Percentiles rank a stretch among this genome's conserved stretches.
Conservation (phyloP, 192 early-diverging fungal species). For the Mortierella claussenii region DNA sequence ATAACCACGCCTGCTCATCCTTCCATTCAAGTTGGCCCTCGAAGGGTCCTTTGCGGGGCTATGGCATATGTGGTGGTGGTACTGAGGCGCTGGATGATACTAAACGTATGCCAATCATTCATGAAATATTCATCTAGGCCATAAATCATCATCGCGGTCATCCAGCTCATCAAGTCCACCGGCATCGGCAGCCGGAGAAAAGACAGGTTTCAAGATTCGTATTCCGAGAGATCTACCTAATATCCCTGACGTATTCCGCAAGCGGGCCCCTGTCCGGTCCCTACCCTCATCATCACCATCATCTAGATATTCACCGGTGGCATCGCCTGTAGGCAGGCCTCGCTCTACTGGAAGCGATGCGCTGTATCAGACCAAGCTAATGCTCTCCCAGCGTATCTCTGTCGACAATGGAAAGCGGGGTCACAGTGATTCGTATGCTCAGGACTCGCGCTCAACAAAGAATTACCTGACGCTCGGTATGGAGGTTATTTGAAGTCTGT, state of each 20-base stretch:
- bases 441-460: neutral
- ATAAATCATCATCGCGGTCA: too few species aligned
- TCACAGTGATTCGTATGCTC: slow-evolving; percentile 15
- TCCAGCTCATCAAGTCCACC: too few species aligned
- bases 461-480: slow-evolving; percentile 29
- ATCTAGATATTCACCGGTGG: neutral
- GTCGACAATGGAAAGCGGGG: slow-evolving; percentile 21
- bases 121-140: too few species aligned
- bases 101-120: too few species aligned
- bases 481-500: neutral
- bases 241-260: slow-evolving; percentile 35
- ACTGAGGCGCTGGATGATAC: too few species aligned
- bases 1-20: too few species aligned
- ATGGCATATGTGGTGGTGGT: too few species aligned
- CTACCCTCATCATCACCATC: slow-evolving; percentile 9
- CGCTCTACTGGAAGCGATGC: slow-evolving; percentile 3
- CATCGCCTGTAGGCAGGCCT: neutral
- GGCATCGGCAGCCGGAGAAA: neutral
- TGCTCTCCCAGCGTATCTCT: neutral
- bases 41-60: too few species aligned
- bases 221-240: slow-evolving; percentile 38
- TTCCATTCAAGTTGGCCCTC: too few species aligned
- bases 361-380: slow-evolving; percentile 14
- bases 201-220: slow-evolving; percentile 37
- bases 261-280: slow-evolving; percentile 5